Evolutionary conservation across 306 rosid genomes (phyloP).

Genomic region (Cucumis melo): DNA sequence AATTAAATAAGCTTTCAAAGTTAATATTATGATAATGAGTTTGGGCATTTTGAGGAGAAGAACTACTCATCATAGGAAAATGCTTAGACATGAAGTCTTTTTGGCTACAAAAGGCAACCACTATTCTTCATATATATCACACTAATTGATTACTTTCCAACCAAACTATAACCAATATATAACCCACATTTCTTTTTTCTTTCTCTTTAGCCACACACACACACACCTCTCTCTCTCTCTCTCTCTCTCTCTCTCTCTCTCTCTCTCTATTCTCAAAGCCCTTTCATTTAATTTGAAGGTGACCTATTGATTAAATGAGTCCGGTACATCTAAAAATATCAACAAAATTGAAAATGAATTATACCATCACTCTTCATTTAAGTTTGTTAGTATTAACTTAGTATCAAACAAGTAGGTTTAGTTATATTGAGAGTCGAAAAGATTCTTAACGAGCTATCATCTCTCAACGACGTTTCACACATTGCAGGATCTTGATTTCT

Average conservation of each 20-base stretch:
- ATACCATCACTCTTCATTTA: not conserved
- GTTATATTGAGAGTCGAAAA: not conserved
- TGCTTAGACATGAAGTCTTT: not conserved
- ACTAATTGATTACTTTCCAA: not conserved
- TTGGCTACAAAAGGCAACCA: not conserved
- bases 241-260: not conserved
- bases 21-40: not conserved
- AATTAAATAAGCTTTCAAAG: not conserved
- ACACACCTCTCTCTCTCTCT: not conserved
- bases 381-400: too few relatives aligned
- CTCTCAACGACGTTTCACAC: not conserved
- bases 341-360: not conserved
- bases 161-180: slow-evolving; percentile 2
- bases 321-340: not conserved
- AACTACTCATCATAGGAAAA: not conserved
- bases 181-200: not conserved
- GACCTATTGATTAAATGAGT: not conserved
- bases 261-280: not conserved
- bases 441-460: not conserved
- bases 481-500: not conserved
- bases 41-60: not conserved
- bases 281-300: not conserved
- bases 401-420: not conserved
- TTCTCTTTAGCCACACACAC: not conserved
- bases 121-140: not conserved